Evolutionary conservation across 768 basidiomycete species (phyloP), one percentile per base, ranked within the genome.

Genomic region (Jaapia argillacea): DNA sequence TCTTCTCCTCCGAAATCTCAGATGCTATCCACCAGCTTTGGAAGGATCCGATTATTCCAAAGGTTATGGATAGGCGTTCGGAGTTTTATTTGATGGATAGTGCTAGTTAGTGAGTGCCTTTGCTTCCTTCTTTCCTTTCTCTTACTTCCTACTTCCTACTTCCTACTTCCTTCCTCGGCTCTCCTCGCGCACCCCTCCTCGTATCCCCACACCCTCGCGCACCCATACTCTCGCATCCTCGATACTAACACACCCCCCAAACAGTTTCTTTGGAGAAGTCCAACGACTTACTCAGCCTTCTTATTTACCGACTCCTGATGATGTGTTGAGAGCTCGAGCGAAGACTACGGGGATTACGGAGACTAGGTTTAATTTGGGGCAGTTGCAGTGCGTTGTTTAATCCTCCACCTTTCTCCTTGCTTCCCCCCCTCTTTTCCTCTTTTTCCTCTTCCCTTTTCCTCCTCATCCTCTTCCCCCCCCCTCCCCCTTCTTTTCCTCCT

Each of bases 41-140:
- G 79, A 72, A 77, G 43, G 84, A 87, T 55, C 75, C 79, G 7
- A 71, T 81, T 42, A 67, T 68, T 40, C 56, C 62, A 6, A 59
- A 60, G 6, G 56, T 75, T 6, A 70, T 75, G 69, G 72, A 74
- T 24, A 77, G 80, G 49, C 65, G 68, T 18, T 77, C 68, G 57
- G 81, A 91, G 43, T 94, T 94, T 54, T 93, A 94, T 57, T 68
- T 96, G 12, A 94, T 93, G 89, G 93, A 96, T 57, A 86, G 79
- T n/a, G 93, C 93, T 0, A 70, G 71, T 36, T 94, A 94, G 87
- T 89, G 52, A 57, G 85, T 74, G 10, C 33, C 7, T 21, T 6
- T 20, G 33, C 25, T 25, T 24, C 3, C 4, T 41, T 16, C 22
- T 13, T 24, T 1, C 33, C 40, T 6, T 4, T 24, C 28, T 0